These are phyloP conservation scores for Chalara sp. DNA, from an alignment of 2,329 filamentous ascomycete species.

Conservation along the genomic window DNA sequence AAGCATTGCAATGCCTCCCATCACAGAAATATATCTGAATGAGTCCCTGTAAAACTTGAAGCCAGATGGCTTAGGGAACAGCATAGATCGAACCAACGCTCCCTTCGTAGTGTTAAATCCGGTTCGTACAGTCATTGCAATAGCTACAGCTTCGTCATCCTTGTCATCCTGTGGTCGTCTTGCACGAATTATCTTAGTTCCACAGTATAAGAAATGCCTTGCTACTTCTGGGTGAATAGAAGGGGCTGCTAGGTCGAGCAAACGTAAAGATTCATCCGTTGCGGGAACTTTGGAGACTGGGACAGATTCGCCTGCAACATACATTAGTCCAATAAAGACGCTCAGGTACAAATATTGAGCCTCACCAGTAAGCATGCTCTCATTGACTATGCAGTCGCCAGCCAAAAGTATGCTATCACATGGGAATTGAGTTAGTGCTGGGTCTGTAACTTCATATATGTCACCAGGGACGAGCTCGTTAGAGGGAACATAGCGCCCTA, in stretches of 20 bases:
- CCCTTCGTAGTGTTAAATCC: slow-evolving; percentile 98
- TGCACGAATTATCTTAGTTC: slow-evolving; percentile 90
- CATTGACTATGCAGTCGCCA: slow-evolving; percentile 96
- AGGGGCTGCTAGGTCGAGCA: slow-evolving; percentile 72
- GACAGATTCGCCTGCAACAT: slow-evolving; percentile 70
- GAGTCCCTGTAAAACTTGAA: slow-evolving; percentile 99
- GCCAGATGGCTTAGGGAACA: slow-evolving; percentile 95
- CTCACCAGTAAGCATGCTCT: slow-evolving; percentile 87
- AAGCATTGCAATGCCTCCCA: slow-evolving; percentile 77
- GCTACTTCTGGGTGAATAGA: slow-evolving; percentile 78
- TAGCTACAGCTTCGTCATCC: slow-evolving; percentile 80
- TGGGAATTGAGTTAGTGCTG: slow-evolving; percentile 78
- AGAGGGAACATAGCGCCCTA: slow-evolving; percentile 78
- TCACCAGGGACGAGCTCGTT: slow-evolving; percentile 90
- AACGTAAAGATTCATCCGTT: slow-evolving; percentile 68
- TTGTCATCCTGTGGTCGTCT: slow-evolving; percentile 79
- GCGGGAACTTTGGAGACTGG: slow-evolving; percentile 89
- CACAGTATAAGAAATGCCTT: slow-evolving; percentile 86
- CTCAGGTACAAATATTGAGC: not conserved
- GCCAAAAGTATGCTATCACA: slow-evolving; percentile 87
- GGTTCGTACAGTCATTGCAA: slow-evolving; percentile 88
- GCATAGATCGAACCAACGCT: slow-evolving; percentile 90
- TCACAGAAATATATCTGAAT: slow-evolving; percentile 95
- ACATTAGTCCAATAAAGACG: not conserved
- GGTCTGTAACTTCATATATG: slow-evolving; percentile 94